Conservation (phyloP, 176 grass and related monocot species). For the Metroxylon sagu region DNA sequence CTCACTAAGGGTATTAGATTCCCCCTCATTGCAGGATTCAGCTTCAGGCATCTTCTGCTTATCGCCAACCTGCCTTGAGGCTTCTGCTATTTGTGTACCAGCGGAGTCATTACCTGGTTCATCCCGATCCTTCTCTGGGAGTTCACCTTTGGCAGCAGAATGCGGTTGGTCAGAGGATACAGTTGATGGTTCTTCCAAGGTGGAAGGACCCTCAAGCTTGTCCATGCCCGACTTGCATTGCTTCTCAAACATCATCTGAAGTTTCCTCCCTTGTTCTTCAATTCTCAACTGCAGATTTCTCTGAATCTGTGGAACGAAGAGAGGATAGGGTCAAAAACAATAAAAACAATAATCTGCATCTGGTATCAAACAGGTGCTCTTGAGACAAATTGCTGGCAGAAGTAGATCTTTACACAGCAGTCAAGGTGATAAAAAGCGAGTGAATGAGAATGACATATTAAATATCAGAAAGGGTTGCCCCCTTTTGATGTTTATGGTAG, state of each 20-base stretch:
- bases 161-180: slow-evolving; percentile 27
- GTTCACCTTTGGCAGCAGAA: slow-evolving; percentile 21
- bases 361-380: no score
- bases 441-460: no score
- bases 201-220: slow-evolving; percentile 30
- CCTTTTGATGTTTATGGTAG: no score
- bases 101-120: slow-evolving; percentile 26
- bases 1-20: slow-evolving; percentile 10
- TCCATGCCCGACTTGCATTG: slow-evolving; percentile 37
- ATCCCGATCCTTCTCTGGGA: slow-evolving; percentile 27
- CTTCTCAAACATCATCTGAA: slow-evolving; percentile 77
- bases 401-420: no score
- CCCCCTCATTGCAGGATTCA: neutral
- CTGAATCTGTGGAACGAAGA: slow-evolving; percentile 39
- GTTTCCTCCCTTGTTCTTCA: slow-evolving; percentile 76
- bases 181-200: slow-evolving; percentile 25
- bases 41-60: slow-evolving; percentile 2
- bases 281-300: slow-evolving; percentile 82
- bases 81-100: neutral
- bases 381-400: no score
- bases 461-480: no score
- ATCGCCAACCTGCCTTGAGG: neutral
- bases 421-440: no score
- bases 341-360: neutral
- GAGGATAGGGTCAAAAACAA: neutral